phyloP scores from a whole-genome alignment of 2,329 filamentous ascomycete species.

The Penicillium crustosum region DNA sequence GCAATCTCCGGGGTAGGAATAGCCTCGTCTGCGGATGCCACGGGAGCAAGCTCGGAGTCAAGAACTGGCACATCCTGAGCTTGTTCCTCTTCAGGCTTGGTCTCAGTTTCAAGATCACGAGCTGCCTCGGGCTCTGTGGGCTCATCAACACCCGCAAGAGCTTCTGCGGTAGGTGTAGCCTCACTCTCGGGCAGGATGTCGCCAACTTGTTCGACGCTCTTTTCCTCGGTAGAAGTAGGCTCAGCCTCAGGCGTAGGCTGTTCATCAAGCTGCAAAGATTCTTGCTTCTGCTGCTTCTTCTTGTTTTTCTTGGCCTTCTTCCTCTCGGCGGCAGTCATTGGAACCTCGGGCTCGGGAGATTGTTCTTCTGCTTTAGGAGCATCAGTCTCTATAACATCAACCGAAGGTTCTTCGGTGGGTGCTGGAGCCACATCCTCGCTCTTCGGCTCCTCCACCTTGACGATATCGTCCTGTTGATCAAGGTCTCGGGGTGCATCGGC shows the following conservation, averaged over 20 bases:
- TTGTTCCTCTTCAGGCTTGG: neutral
- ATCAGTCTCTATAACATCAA: neutral
- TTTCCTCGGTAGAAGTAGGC: neutral
- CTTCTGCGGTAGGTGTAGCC: neutral
- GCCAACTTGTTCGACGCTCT: neutral
- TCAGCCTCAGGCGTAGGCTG: constrained; percentile 6
- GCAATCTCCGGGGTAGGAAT: neutral
- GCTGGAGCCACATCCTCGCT: neutral
- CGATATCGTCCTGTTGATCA: neutral
- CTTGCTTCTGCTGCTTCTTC: constrained; percentile 25
- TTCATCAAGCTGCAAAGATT: constrained; percentile 17
- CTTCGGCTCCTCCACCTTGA: neutral
- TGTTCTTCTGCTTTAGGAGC: neutral
- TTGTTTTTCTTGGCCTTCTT: constrained; percentile 47
- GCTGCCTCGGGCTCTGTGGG: neutral
- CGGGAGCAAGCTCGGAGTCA: neutral
- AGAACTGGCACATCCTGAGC: neutral
- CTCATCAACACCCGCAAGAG: neutral
- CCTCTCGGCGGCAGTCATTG: constrained; percentile 27
- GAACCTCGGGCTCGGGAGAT: constrained; percentile 7
- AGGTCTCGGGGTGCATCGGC: neutral
- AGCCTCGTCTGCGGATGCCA: neutral
- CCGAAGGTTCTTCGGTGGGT: neutral
- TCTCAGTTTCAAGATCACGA: neutral
- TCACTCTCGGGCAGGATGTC: neutral